Evolutionary conservation across 31 red algal species (phyloP).

Genomic region (Bonnemaisonia californica): DNA sequence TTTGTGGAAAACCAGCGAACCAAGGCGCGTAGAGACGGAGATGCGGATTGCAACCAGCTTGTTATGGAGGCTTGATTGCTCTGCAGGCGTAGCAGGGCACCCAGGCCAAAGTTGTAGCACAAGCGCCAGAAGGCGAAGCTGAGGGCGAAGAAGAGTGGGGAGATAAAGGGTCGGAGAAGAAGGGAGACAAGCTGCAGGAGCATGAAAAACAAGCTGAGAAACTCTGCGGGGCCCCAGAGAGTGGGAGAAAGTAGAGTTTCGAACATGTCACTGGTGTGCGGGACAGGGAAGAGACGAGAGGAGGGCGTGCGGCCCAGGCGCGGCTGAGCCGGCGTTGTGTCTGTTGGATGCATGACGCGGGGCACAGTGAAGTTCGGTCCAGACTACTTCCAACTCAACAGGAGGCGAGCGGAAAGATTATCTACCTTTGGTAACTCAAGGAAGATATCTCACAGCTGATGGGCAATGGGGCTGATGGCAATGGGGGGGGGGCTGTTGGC

Average conservation of each 20-base stretch:
- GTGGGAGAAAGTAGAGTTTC: slow-evolving; percentile 48
- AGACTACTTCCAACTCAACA: too few species aligned
- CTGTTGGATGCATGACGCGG: too few species aligned
- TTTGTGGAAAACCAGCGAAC: slow-evolving; percentile 47
- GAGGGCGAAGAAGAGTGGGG: slow-evolving; percentile 45
- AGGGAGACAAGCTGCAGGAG: slow-evolving; percentile 31
- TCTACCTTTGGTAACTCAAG: too few species aligned
- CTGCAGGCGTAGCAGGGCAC: slow-evolving; percentile 65
- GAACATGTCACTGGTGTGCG: slow-evolving; percentile 79
- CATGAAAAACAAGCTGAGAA: slow-evolving; percentile 48
- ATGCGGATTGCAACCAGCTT: slow-evolving; percentile 47
- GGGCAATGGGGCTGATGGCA: too few species aligned
- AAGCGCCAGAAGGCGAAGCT: slow-evolving; percentile 90
- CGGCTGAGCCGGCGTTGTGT: too few species aligned
- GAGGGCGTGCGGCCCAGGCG: slow-evolving; percentile 30
- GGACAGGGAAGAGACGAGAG: slow-evolving; percentile 42
- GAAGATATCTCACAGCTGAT: too few species aligned
- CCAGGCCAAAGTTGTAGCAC: slow-evolving; percentile 89
- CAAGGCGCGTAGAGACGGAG: slow-evolving; percentile 22
- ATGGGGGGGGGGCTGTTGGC: too few species aligned
- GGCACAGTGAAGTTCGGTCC: too few species aligned
- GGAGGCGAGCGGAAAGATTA: too few species aligned
- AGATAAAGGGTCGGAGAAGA: slow-evolving; percentile 35
- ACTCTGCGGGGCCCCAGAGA: slow-evolving; percentile 67
- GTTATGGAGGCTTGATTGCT: slow-evolving; percentile 39